Conservation (phyloP, 768 basidiomycete species). For the Mycena haematopus region DNA sequence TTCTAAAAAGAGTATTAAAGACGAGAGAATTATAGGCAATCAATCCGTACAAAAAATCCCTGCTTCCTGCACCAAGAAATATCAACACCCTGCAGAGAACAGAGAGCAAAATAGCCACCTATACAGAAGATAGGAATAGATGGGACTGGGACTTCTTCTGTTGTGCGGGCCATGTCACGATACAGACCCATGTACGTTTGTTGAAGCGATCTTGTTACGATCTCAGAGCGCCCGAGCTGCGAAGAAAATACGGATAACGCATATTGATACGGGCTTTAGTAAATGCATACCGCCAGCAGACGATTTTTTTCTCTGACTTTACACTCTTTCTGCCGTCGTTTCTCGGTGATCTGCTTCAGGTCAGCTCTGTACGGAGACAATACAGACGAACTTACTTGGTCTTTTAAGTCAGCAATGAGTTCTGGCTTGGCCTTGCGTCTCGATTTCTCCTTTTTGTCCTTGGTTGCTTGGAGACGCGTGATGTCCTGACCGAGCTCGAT, state of each 20-base stretch:
- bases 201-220: slow-evolving; percentile 9
- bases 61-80: slow-evolving; percentile 9
- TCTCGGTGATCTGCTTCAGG: slow-evolving; percentile 2
- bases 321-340: not conserved
- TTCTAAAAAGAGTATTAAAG: not conserved
- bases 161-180: not conserved
- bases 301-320: slow-evolving; percentile 12
- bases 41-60: slow-evolving; percentile 24
- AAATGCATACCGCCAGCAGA: slow-evolving; percentile 19
- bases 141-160: not conserved
- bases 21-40: not conserved
- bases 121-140: slow-evolving; percentile 24
- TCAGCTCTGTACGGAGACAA: not conserved
- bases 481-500: slow-evolving; percentile 6
- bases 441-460: slow-evolving; percentile 15
- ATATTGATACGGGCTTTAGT: not conserved
- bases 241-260: not conserved
- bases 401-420: not conserved
- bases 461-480: slow-evolving; percentile 15
- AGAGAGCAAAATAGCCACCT: not conserved
- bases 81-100: not conserved
- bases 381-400: not conserved
- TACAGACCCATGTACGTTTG: slow-evolving; percentile 15
- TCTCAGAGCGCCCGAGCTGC: slow-evolving; percentile 17
- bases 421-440: slow-evolving; percentile 7